Conservation (phyloP, 768 basidiomycete genomes). For the Tubosaeta sp. region DNA sequence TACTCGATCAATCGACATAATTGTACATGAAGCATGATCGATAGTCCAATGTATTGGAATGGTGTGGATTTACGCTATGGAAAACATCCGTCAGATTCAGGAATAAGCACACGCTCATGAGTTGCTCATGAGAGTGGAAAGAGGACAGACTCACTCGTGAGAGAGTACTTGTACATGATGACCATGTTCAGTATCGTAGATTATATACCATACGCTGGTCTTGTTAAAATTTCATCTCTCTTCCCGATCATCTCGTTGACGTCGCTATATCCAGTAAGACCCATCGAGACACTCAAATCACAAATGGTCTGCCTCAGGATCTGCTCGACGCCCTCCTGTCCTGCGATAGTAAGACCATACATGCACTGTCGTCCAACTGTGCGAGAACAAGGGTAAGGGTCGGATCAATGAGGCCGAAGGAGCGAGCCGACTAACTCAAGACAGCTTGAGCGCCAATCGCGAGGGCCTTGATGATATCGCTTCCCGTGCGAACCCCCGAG, state of each 20-base stretch:
- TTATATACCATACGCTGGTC: neutral
- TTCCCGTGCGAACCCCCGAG: slow-evolving; percentile 51
- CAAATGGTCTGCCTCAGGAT: slow-evolving; percentile 42
- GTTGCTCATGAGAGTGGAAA: no score
- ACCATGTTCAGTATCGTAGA: neutral
- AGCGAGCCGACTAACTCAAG: slow-evolving; percentile 29
- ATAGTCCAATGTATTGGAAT: no score
- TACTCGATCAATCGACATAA: no score
- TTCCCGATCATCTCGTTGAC: slow-evolving; percentile 12
- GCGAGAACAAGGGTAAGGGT: neutral
- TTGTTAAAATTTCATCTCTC: neutral
- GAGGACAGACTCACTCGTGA: no score
- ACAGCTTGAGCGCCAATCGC: slow-evolving; percentile 56
- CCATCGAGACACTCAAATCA: slow-evolving; percentile 42
- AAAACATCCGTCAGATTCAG: no score
- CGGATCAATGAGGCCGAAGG: neutral
- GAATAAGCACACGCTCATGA: no score
- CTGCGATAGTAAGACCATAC: slow-evolving; percentile 46
- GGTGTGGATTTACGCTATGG: no score
- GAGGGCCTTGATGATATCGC: slow-evolving; percentile 52
- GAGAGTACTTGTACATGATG: no score
- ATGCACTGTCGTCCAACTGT: slow-evolving; percentile 41
- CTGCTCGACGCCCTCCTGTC: slow-evolving; percentile 46
- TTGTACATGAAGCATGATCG: no score
- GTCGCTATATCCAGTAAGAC: slow-evolving; percentile 36